Evolutionary conservation across 1,139 yeast species (phyloP), one percentile per base, ranked within the genome.

Genomic region (Saccharomyces uvarum): DNA sequence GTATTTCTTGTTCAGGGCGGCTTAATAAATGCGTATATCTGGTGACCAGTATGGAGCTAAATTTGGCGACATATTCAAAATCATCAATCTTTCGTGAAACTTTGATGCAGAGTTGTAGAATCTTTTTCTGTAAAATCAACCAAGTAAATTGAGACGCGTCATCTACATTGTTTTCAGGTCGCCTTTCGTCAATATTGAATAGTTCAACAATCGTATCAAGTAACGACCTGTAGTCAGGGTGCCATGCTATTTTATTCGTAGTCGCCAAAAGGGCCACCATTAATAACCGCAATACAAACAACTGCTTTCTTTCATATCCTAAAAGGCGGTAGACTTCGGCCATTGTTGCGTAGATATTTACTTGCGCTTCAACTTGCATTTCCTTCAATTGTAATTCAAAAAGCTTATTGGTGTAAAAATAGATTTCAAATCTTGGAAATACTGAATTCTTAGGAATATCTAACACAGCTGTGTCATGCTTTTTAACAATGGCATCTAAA

Each of bases 241-340:
- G 69, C 54, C 63, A 59, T 26, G 53, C 32, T 28, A 56, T 44
- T 51, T 56, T 47, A 76, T 63, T 54, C 74, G 77, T 1, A 83
- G 83, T 11, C 3, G 58, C 49, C 5, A 79, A 68, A 47, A 86
- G 65, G 6, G 80, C 75, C 5, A 77, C 75, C 29, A 88, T 68
- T 38, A 88, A 70, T 8, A 83, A 80, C 47, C 93, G 76, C 9
- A 89, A 69, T 32, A 87, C 77, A 59, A 91, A 83, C 0, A 89
- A 83, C 57, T 84, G 77, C 61, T 90, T 90, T 59, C 97, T 75
- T 8, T 68, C 59, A 65, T 86, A 76, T 0, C 84, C 83, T 53
- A 90, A 74, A 46, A 78, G 79, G 2, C 81, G 75, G 66, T 86
- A 89, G 1, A 87, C 72, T 3, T 82, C 70, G 0, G 95, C 88